Evolutionary conservation across 495 filamentous ascomycete genomes (phyloP).

Genomic region (Penicillium goetzii): DNA sequence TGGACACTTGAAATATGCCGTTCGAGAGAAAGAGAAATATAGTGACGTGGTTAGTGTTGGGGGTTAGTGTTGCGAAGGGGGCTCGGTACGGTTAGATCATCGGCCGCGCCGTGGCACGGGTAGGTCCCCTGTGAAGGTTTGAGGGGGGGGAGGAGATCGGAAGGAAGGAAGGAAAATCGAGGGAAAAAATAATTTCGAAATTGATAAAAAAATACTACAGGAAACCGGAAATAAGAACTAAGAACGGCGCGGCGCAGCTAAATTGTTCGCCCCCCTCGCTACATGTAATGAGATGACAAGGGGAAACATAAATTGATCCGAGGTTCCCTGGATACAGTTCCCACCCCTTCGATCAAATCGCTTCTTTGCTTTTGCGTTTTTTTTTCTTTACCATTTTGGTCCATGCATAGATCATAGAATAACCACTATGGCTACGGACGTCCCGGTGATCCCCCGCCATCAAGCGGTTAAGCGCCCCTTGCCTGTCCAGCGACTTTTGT

Average conservation of each 20-base stretch:
- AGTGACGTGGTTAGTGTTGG: constrained; percentile 5
- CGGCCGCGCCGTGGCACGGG: neutral
- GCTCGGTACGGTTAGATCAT: neutral
- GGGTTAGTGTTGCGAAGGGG: constrained; percentile 1
- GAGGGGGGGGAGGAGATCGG: neutral
- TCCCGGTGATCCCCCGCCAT: neutral
- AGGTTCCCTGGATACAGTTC: neutral
- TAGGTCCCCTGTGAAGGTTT: neutral
- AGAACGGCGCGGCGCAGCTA: neutral
- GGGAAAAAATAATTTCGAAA: neutral
- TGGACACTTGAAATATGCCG: neutral
- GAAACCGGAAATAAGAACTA: neutral
- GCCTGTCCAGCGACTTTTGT: neutral
- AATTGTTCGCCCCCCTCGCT: neutral
- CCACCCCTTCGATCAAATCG: neutral
- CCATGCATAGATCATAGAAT: constrained; percentile 3
- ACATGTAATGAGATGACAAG: neutral
- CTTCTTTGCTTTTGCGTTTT: neutral
- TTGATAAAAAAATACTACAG: neutral
- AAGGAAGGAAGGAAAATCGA: neutral
- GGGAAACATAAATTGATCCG: constrained; percentile 3
- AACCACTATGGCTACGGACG: neutral
- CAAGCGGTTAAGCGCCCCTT: constrained; percentile 4
- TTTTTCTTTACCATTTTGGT: neutral
- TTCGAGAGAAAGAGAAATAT: neutral